Conservation (phyloP, 257 asterid genomes). For the Solanum virginianum region DNA sequence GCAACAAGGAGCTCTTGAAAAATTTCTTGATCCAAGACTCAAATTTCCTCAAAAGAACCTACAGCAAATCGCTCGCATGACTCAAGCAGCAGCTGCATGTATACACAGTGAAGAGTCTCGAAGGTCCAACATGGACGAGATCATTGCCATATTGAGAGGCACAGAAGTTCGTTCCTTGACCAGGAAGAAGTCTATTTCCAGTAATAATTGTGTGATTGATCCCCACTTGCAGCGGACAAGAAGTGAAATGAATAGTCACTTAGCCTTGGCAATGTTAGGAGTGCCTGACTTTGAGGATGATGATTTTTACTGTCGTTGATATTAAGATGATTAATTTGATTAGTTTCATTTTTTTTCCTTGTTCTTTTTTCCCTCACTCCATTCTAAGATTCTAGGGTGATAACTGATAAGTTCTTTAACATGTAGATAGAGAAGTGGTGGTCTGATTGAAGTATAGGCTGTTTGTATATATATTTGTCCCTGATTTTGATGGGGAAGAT, state of each 20-base stretch:
- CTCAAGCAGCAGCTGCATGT: constrained; percentile 65
- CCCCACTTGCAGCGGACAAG: constrained; percentile 40
- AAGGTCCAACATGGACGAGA: constrained; percentile 54
- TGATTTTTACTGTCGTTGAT: constrained; percentile 43
- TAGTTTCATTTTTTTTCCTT: not conserved
- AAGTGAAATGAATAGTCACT: constrained; percentile 73
- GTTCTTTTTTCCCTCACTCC: not conserved
- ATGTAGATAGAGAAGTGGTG: constrained; percentile 25
- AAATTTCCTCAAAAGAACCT: constrained; percentile 17
- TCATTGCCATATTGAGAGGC: constrained; percentile 44
- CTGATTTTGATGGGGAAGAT: not conserved
- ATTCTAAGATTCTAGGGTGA: constrained; percentile 6
- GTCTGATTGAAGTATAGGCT: constrained; percentile 1
- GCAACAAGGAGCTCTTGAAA: constrained; percentile 45
- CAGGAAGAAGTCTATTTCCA: constrained; percentile 26
- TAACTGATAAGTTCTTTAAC: not conserved
- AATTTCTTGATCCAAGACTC: constrained; percentile 40
- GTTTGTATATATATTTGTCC: constrained; percentile 7
- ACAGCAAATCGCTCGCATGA: constrained; percentile 27
- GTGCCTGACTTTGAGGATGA: constrained; percentile 63
- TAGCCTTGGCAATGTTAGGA: constrained; percentile 89
- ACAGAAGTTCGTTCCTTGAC: constrained; percentile 9
- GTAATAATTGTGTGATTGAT: constrained; percentile 17
- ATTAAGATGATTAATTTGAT: not conserved
- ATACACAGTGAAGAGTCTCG: constrained; percentile 43